phyloP scores from a whole-genome alignment of 176 grass and related monocot species.

The maize (Zea mays) region DNA sequence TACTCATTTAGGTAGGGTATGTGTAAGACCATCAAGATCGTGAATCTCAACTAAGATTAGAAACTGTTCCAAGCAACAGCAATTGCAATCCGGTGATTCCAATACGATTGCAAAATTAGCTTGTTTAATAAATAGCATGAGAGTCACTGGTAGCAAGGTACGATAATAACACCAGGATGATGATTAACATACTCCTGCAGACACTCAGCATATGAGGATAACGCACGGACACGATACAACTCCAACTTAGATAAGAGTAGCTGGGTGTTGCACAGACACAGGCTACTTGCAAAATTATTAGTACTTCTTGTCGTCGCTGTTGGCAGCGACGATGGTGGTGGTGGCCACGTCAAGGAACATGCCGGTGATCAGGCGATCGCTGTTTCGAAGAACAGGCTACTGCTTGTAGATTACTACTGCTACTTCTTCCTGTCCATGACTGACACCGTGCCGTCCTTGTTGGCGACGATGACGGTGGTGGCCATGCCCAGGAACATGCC shows the following conservation, averaged over 20 bases:
- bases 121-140: background rate
- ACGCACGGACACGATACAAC: background rate
- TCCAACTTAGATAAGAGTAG: constrained; percentile 2
- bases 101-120: background rate
- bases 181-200: background rate
- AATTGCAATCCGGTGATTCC: background rate
- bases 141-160: background rate
- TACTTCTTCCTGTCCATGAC: background rate
- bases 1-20: background rate
- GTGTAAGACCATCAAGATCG: background rate
- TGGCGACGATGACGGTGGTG: constrained; percentile 3
- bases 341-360: background rate
- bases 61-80: background rate
- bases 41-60: background rate
- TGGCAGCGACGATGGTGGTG: background rate
- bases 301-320: background rate
- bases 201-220: background rate
- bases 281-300: background rate
- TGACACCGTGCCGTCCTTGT: background rate
- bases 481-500: background rate
- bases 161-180: background rate
- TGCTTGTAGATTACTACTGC: too few relatives aligned
- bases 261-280: background rate
- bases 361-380: background rate
- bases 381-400: background rate